Evolutionary conservation across 192 early-diverging fungal species (phyloP).

Genomic region (Linnemannia exigua): DNA sequence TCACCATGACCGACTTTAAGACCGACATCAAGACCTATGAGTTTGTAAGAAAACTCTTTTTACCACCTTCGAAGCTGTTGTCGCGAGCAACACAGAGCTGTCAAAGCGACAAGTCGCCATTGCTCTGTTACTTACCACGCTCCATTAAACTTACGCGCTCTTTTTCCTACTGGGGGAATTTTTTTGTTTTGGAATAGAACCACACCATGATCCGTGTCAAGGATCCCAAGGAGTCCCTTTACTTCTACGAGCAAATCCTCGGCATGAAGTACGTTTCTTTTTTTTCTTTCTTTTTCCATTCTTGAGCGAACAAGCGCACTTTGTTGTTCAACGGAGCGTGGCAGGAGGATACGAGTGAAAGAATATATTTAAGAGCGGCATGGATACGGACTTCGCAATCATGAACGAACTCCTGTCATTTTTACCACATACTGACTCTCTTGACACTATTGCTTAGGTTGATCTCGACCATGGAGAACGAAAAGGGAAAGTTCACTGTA

Average conservation of each 20-base stretch:
- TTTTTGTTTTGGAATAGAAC: slow-evolving; percentile 62
- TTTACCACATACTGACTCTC: background rate
- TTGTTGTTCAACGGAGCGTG: no score
- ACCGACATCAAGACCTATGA: slow-evolving; percentile 54
- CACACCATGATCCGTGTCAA: slow-evolving; percentile 92
- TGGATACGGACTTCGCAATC: background rate
- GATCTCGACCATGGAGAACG: slow-evolving; percentile 62
- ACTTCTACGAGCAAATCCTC: slow-evolving; percentile 82
- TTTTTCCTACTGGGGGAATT: background rate
- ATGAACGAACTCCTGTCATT: background rate
- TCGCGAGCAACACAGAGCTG: background rate
- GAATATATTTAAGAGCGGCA: background rate
- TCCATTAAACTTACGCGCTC: background rate
- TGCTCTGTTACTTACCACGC: background rate
- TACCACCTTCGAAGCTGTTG: background rate
- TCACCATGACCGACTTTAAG: slow-evolving; percentile 49
- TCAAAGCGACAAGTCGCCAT: background rate
- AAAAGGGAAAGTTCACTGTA: slow-evolving; percentile 62
- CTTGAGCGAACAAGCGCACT: no score
- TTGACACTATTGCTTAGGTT: slow-evolving; percentile 48
- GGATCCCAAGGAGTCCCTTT: slow-evolving; percentile 80
- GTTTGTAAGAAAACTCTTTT: slow-evolving; percentile 27
- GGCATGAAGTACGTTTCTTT: slow-evolving; percentile 79
- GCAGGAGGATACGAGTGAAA: background rate
- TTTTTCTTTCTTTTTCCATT: background rate